Base-by-base conservation (phyloP, 495 filamentous ascomycete genomes). In the Cercophora newfieldiana region DNA sequence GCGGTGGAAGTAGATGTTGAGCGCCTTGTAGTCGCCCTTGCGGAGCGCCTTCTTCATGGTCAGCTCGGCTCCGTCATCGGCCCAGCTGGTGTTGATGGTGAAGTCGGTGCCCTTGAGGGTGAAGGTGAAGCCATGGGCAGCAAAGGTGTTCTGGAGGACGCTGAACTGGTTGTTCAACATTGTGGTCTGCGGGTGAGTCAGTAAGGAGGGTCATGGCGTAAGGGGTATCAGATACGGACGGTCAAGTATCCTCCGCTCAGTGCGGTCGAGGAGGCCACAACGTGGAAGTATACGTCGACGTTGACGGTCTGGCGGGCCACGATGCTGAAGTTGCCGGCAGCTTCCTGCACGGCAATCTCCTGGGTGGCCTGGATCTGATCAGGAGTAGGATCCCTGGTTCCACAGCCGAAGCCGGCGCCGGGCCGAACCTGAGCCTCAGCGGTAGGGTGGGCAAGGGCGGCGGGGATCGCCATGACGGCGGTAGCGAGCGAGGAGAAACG, bases 1-100 rank as follows among this genome's bases (percentile, higher is more conserved):
- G 49, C 79, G 81, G 61, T 86, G 81, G 80, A 89, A 88, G 79
- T 89, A 90, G 59, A 90, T 63, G 76, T 90, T 90, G 65, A 90
- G 83, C 28, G 81, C 77, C 44, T 72, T 67, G 78, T 90, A 91
- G 65, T 75, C 78, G 59, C 88, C 88, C 71, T 85, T 78, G 58
- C 86, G 85, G 14, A 91, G 82, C 16, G 82, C 73, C 25, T 61
- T 58, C 81, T 89, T 89, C 86, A 89, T 87, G 24, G 73, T 77
- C 33, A 74, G 53, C 72, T 88, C 82, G 63, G 73, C 70, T 22
- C 72, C 69, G 67, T 83, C 85, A 5, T 60, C 63, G 8, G 83
- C 83, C 87, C 88, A 89, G 65, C 70, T 85, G 67, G 74, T 74
- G 30, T 73, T 68, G 30, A 88, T 81, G 37, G 70, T 74, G 79